These are phyloP conservation scores for Phaeosphaeria sp. DNA, from an alignment of 2,329 filamentous ascomycete species.

Conservation along the genomic window DNA sequence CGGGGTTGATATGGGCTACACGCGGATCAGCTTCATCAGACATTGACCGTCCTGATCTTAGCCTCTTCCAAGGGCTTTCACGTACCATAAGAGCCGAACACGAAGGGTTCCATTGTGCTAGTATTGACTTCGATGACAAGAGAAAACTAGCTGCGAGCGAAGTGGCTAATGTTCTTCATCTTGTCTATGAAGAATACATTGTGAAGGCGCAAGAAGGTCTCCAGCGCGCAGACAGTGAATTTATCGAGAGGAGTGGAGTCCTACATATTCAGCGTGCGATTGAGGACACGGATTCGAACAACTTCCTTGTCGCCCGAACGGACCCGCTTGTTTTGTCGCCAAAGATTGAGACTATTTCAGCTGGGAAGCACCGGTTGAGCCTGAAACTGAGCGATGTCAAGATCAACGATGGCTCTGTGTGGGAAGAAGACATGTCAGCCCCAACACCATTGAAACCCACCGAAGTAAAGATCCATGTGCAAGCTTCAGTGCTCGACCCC, in stretches of 20 bases:
- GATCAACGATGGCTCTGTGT: neutral
- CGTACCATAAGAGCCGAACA: conserved; percentile 19
- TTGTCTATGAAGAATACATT: conserved; percentile 8
- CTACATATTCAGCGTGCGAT: conserved; percentile 15
- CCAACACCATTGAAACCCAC: conserved; percentile 8
- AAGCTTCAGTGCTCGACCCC: conserved; percentile 9
- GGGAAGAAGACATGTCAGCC: conserved; percentile 12
- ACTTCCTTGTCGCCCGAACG: conserved; percentile 13
- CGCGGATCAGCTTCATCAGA: conserved; percentile 17
- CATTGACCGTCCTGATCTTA: conserved; percentile 17
- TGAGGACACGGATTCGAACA: conserved; percentile 11
- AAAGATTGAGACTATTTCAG: conserved; percentile 4
- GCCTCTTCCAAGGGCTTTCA: conserved; percentile 15
- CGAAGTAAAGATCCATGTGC: conserved; percentile 41
- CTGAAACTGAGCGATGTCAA: conserved; percentile 1
- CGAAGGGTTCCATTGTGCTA: conserved; percentile 17
- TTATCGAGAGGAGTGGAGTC: conserved; percentile 13
- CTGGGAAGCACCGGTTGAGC: conserved; percentile 2
- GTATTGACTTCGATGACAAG: conserved; percentile 21
- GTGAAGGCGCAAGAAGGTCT: neutral
- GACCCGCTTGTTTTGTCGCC: conserved; percentile 4
- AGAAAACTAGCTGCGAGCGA: conserved; percentile 2
- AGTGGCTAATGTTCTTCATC: conserved; percentile 8
- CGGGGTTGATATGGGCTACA: conserved; percentile 27
- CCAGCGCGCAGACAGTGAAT: conserved; percentile 10